Percentiles rank a stretch among this genome's conserved stretches.
Evolutionary conservation across 441 rosid species (phyloP).

Genomic region (Pelargonium myrrhifolium): DNA sequence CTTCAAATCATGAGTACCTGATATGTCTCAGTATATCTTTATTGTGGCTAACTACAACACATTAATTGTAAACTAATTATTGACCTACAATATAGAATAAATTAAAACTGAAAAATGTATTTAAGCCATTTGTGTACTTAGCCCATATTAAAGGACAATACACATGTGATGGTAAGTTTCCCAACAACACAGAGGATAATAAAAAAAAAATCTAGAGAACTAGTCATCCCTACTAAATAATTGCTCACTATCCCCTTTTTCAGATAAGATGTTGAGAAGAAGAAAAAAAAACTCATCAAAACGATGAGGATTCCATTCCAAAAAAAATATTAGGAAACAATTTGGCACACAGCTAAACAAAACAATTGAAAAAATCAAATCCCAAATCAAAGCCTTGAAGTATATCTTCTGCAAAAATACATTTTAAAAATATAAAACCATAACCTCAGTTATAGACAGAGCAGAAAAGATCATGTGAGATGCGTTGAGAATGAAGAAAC

Average conservation of each 20-base stretch:
- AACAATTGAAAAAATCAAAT: not conserved
- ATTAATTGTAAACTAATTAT: not conserved
- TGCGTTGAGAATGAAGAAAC: conserved; percentile 5
- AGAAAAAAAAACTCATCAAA: not conserved
- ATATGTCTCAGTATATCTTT: not conserved
- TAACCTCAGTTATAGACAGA: not conserved
- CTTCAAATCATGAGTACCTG: not conserved
- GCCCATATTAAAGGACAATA: not conserved
- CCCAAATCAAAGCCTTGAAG: not conserved
- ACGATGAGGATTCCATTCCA: not conserved
- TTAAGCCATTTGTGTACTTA: not conserved
- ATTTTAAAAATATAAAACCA: not conserved
- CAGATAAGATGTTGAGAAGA: not conserved
- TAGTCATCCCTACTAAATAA: not conserved
- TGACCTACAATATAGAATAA: not conserved
- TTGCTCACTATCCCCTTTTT: not conserved
- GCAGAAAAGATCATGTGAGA: not conserved
- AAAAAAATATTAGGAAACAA: not conserved
- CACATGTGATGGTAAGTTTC: not conserved
- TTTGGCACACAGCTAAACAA: not conserved
- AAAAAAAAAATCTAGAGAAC: not conserved
- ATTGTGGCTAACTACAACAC: not conserved
- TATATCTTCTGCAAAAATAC: not conserved
- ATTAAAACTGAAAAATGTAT: not conserved
- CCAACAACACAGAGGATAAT: not conserved